Conservation (phyloP, 805 yeast genomes). For the Tetrapisispora fleetii region DNA sequence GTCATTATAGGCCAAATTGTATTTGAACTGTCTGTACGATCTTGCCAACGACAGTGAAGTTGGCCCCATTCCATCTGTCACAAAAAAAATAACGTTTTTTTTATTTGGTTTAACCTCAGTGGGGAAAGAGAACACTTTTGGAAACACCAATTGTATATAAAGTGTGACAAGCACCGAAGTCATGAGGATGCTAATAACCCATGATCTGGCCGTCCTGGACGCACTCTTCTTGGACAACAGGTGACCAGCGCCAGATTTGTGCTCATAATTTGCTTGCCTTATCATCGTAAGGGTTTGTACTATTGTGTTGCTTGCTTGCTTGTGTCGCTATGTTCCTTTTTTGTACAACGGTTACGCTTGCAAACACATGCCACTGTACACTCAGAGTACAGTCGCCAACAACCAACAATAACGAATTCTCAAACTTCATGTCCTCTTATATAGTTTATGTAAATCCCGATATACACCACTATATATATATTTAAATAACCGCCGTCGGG, state of each 20-base stretch:
- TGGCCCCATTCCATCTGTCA: conserved; percentile 95
- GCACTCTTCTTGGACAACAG: not conserved
- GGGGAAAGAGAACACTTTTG: not conserved
- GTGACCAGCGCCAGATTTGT: not conserved
- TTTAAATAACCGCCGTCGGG: too few relatives aligned
- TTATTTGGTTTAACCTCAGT: conserved; percentile 25
- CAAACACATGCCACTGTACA: too few relatives aligned
- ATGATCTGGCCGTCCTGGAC: not conserved
- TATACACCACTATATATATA: too few relatives aligned
- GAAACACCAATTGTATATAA: not conserved
- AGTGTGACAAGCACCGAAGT: not conserved
- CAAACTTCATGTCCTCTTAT: too few relatives aligned
- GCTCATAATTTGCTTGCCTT: not conserved
- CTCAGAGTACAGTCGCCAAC: too few relatives aligned
- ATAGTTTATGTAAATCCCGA: too few relatives aligned
- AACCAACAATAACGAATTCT: too few relatives aligned
- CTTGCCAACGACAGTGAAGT: conserved; percentile 74
- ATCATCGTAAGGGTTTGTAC: not conserved
- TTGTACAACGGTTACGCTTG: too few relatives aligned
- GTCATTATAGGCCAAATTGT: conserved; percentile 42
- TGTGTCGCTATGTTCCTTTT: too few relatives aligned
- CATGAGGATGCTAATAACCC: not conserved
- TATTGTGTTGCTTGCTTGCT: too few relatives aligned
- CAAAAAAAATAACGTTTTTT: conserved; percentile 76
- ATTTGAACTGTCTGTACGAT: conserved; percentile 49